These are phyloP conservation scores for Populus nigra DNA, from an alignment of 345 rosid genomes.

Conservation along the genomic window DNA sequence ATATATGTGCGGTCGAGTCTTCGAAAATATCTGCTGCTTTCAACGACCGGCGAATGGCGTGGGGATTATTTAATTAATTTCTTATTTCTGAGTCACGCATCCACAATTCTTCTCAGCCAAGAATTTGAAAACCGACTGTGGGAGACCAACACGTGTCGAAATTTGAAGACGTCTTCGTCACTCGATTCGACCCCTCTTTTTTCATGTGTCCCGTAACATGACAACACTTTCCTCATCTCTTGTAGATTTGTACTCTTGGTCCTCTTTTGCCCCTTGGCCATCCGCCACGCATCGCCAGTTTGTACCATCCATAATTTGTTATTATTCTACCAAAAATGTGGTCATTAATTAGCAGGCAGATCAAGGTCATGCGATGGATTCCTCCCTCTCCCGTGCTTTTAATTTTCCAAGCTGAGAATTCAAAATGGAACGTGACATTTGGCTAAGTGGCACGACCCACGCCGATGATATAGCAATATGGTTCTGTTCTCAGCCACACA, in stretches of 20 bases:
- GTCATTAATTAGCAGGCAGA: too few relatives aligned
- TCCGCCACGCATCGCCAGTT: background rate
- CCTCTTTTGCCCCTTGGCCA: background rate
- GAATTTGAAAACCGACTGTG: background rate
- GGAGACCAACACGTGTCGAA: slow-evolving; percentile 16
- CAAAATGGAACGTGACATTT: background rate
- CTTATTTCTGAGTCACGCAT: background rate
- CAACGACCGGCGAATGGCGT: background rate
- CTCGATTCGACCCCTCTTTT: background rate
- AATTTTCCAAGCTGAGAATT: background rate
- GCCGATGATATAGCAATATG: background rate
- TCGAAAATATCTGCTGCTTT: background rate
- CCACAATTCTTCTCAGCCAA: slow-evolving; percentile 20
- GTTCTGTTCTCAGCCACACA: background rate
- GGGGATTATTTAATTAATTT: background rate
- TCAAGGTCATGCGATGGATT: too few relatives aligned
- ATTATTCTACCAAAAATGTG: too few relatives aligned
- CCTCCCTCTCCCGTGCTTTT: too few relatives aligned
- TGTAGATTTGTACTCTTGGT: background rate
- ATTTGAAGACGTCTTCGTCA: background rate
- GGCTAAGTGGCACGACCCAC: background rate
- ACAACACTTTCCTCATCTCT: background rate
- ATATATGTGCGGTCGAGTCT: background rate
- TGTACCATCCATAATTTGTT: background rate
- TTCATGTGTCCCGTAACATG: background rate